Conservation (phyloP, 2,329 filamentous ascomycete species). For the Phialophora macrospora region DNA sequence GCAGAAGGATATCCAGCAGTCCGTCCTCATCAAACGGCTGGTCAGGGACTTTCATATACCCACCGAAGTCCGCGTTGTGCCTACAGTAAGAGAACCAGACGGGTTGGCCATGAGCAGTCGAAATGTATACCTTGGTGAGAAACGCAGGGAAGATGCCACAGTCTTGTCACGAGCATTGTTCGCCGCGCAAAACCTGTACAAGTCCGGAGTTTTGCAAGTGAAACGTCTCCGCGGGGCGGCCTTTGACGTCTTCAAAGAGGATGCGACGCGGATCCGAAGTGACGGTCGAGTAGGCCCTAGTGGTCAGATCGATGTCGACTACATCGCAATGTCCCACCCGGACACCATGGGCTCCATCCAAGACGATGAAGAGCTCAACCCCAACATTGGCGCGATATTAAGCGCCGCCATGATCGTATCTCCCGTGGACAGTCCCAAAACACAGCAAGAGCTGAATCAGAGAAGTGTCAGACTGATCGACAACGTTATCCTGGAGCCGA, state of each 20-base stretch:
- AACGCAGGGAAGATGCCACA: slow-evolving; percentile 72
- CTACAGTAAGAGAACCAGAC: slow-evolving; percentile 76
- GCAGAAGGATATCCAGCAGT: slow-evolving; percentile 97
- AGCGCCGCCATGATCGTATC: slow-evolving; percentile 92
- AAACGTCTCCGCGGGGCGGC: slow-evolving; percentile 75
- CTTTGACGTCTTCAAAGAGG: slow-evolving; percentile 59
- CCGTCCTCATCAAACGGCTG: slow-evolving; percentile 83
- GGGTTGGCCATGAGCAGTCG: slow-evolving; percentile 89
- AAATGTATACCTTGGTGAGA: slow-evolving; percentile 86
- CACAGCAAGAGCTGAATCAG: slow-evolving; percentile 76
- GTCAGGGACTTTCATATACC: slow-evolving; percentile 85
- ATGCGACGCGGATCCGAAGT: slow-evolving; percentile 41
- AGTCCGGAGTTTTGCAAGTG: slow-evolving; percentile 59
- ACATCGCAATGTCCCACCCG: slow-evolving; percentile 87
- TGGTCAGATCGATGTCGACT: slow-evolving; percentile 77
- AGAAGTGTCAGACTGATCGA: slow-evolving; percentile 88
- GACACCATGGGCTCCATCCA: slow-evolving; percentile 82
- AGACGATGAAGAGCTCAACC: slow-evolving; percentile 75
- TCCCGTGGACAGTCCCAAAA: slow-evolving; percentile 72
- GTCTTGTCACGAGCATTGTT: slow-evolving; percentile 72
- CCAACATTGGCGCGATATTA: slow-evolving; percentile 74
- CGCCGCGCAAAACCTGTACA: slow-evolving; percentile 72
- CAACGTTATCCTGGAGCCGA: slow-evolving; percentile 73
- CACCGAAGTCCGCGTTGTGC: slow-evolving; percentile 72
- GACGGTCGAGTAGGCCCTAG: slow-evolving; percentile 33